Conservation (phyloP, 106 monocot species). For the Amphibolis antarctica region DNA sequence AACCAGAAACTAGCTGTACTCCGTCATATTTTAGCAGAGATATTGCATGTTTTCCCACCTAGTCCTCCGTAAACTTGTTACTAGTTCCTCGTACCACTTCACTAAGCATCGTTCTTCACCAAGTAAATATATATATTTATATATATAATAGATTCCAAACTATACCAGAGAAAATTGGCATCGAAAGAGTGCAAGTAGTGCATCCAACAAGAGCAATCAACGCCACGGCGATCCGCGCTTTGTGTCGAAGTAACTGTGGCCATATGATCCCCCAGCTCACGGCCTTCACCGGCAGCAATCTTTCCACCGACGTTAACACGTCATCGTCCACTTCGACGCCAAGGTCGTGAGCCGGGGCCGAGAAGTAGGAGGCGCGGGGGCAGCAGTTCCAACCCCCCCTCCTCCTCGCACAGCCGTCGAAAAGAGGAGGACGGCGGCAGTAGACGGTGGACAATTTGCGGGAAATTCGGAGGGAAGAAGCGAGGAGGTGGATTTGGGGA, state of each 20-base stretch:
- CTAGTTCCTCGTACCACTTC: too few species aligned
- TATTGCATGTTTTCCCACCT: too few species aligned
- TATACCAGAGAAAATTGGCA: slow-evolving; percentile 88
- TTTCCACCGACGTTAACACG: background rate
- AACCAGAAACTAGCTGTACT: too few species aligned
- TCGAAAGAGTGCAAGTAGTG: slow-evolving; percentile 72
- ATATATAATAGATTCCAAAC: background rate
- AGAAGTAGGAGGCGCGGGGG: slow-evolving; percentile 51
- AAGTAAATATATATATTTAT: background rate
- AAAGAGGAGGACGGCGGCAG: too few species aligned
- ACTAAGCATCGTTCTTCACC: too few species aligned
- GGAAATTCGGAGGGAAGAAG: background rate
- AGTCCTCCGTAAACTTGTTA: too few species aligned
- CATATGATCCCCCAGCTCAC: slow-evolving; percentile 56
- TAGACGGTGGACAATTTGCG: background rate
- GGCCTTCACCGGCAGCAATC: slow-evolving; percentile 10
- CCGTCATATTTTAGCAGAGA: too few species aligned
- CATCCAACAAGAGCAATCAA: slow-evolving; percentile 53
- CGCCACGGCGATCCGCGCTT: slow-evolving; percentile 55
- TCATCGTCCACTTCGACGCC: slow-evolving; percentile 14
- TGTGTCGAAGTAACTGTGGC: slow-evolving; percentile 46
- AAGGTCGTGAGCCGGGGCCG: slow-evolving; percentile 72
- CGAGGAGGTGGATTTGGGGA: background rate
- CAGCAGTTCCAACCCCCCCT: background rate
- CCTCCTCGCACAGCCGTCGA: background rate